These are phyloP conservation scores for Penicillium brevicompactum DNA, from an alignment of 2,329 filamentous ascomycete species.

Conservation along the genomic window DNA sequence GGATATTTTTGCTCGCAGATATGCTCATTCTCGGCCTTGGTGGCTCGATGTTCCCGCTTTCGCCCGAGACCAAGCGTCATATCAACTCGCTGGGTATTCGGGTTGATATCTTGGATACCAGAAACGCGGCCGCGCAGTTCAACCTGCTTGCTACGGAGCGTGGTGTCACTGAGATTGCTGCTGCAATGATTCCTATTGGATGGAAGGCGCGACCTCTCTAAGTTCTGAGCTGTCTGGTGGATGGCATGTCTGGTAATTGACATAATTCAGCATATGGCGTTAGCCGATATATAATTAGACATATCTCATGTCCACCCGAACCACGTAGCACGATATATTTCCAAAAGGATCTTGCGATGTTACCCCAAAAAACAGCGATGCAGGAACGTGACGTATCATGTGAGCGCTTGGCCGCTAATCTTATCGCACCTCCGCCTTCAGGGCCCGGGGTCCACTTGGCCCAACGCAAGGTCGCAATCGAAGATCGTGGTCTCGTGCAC, in stretches of 20 bases:
- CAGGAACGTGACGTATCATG: slow-evolving; percentile 10
- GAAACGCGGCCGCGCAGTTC: slow-evolving; percentile 92
- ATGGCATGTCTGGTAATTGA: background rate
- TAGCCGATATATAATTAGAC: background rate
- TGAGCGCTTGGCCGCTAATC: slow-evolving; percentile 9
- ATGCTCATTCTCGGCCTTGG: slow-evolving; percentile 88
- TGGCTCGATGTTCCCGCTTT: slow-evolving; percentile 71
- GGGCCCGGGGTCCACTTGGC: slow-evolving; percentile 3
- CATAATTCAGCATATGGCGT: background rate
- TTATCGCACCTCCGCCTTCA: slow-evolving; percentile 9
- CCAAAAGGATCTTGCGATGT: background rate
- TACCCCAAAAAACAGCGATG: background rate
- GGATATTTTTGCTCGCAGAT: slow-evolving; percentile 55
- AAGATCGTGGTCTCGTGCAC: background rate
- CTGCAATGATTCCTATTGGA: slow-evolving; percentile 82
- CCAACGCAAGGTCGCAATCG: background rate
- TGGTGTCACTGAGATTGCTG: slow-evolving; percentile 80
- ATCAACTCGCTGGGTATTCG: slow-evolving; percentile 79
- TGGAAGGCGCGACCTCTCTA: slow-evolving; percentile 59
- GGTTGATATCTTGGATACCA: slow-evolving; percentile 86
- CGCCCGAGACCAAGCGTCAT: slow-evolving; percentile 69
- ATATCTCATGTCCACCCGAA: slow-evolving; percentile 8
- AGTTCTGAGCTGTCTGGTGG: background rate
- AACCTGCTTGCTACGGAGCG: slow-evolving; percentile 94
- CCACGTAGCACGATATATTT: background rate